Evolutionary conservation across 2,329 filamentous ascomycete species (phyloP), one percentile per base, ranked within the genome.

Genomic region (Fusarium aywerte): DNA sequence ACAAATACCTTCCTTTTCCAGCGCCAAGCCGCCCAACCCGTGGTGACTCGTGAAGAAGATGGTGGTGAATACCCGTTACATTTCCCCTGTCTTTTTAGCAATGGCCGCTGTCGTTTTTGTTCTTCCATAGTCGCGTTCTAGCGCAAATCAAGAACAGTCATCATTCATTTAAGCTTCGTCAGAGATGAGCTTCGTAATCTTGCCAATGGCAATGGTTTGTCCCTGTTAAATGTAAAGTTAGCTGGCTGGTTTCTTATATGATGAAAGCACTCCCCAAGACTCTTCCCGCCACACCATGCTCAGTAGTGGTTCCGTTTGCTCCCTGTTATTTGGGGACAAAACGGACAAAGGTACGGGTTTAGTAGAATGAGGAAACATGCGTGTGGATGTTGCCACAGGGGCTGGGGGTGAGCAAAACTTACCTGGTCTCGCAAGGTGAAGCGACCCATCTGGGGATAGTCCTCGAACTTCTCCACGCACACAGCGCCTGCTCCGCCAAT

Each of bases 161-260:
- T 71, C 32, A 61, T 70, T 71, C 61, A 69, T 71, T 72, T 73
- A 74, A 62, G 68, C 51, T 12, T 73, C 71, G 57, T 81, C 78
- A 9, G 76, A 81, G 73, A 88, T 84, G 67, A 99, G 87, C 86
- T 94, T 97, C 62, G 93, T 97, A 79, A 99, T 96, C 87, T 99
- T 99, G 76, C 96, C 96, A 82, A 99, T 99, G 57, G 96, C 96
- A 83, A 99, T 97, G 0, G 96, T 99, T 91, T 98, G 95, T 74
- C 96, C 96, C 90, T 98, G 76, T 54, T 50, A 67, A 23, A 55
- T 21, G 32, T 36, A 73, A 50, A 76, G 68, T 76, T 75, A 76
- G 74, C 64, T 25, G 67, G 39, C 43, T 62, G 44, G 51, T 55
- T 61, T 71, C 33, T 45, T 44, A 16, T 15, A 43, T 45, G 38